A percentile compares a stretch with the other conserved stretches of the same genome.
phyloP scores from a whole-genome alignment of 345 rosid genomes.

The Tarenaya hassleriana region DNA sequence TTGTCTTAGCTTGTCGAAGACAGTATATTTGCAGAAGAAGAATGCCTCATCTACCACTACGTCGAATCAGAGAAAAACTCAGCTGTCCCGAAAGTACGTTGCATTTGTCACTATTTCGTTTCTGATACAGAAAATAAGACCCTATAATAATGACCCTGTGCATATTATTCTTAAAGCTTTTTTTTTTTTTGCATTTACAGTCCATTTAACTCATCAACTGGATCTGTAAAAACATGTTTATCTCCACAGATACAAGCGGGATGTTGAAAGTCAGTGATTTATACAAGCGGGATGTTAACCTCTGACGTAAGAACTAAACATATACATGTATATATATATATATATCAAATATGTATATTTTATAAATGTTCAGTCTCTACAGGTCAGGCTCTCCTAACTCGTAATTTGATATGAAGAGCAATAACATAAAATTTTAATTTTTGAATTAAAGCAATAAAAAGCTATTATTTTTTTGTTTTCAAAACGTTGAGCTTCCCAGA shows the following conservation, averaged over 20 bases:
- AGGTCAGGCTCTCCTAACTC: no score
- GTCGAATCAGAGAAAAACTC: slow-evolving; percentile 30
- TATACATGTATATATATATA: no score
- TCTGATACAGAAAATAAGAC: background rate
- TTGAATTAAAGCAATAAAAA: no score
- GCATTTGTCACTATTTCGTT: slow-evolving; percentile 1
- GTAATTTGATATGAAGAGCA: no score
- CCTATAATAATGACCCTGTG: background rate
- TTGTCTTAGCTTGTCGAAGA: background rate
- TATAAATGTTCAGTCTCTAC: no score
- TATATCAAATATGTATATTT: no score
- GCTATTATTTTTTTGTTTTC: no score
- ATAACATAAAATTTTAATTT: no score
- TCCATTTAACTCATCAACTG: slow-evolving; percentile 30
- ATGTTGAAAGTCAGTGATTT: slow-evolving; percentile 61
- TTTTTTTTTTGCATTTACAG: slow-evolving; percentile 36
- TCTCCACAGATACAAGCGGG: slow-evolving; percentile 45
- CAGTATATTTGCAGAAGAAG: slow-evolving; percentile 40
- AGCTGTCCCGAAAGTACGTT: slow-evolving; percentile 43
- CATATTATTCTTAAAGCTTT: background rate
- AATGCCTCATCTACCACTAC: slow-evolving; percentile 23
- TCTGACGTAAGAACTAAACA: slow-evolving; percentile 24
- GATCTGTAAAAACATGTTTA: slow-evolving; percentile 20
- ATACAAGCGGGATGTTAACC: no score
- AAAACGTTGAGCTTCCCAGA: no score